These are phyloP conservation scores for Hyphodiscus sp. DNA, from an alignment of 2,329 filamentous ascomycete species.

Conservation along the genomic window DNA sequence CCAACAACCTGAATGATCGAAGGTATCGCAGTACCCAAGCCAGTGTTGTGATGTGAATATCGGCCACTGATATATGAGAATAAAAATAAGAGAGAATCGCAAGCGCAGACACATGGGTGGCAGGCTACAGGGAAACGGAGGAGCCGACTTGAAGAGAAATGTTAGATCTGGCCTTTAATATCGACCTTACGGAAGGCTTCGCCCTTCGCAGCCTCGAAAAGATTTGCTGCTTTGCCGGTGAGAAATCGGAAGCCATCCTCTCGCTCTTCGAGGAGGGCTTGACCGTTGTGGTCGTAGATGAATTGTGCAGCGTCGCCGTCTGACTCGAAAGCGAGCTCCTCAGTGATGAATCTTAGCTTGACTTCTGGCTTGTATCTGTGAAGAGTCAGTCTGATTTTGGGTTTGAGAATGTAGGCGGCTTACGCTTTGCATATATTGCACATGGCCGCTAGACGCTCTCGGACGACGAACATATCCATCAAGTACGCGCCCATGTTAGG, in stretches of 20 bases:
- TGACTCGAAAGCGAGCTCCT: conserved; percentile 92
- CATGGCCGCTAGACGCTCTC: conserved; percentile 85
- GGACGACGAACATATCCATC: conserved; percentile 97
- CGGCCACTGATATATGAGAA: conserved; percentile 2
- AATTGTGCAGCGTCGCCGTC: conserved; percentile 89
- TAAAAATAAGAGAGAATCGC: conserved; percentile 8
- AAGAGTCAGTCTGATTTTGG: conserved; percentile 38
- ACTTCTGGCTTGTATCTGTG: conserved; percentile 86
- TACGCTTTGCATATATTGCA: conserved; percentile 93
- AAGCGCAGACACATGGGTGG: conserved; percentile 4
- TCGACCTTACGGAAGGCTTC: conserved; percentile 82
- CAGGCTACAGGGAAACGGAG: conserved; percentile 1
- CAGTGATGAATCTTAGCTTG: conserved; percentile 83
- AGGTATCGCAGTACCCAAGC: neutral
- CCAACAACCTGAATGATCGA: neutral
- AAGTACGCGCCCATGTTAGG: conserved; percentile 97
- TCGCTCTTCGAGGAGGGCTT: conserved; percentile 70
- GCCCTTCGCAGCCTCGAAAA: conserved; percentile 69
- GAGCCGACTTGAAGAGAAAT: conserved; percentile 11
- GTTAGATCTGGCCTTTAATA: conserved; percentile 90
- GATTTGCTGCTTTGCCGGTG: conserved; percentile 61
- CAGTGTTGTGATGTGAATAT: neutral
- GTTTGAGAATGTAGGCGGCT: conserved; percentile 36
- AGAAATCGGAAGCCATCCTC: conserved; percentile 67
- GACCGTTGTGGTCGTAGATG: conserved; percentile 72